Conservation (phyloP, 306 rosid species). For the Prunus salicina region DNA sequence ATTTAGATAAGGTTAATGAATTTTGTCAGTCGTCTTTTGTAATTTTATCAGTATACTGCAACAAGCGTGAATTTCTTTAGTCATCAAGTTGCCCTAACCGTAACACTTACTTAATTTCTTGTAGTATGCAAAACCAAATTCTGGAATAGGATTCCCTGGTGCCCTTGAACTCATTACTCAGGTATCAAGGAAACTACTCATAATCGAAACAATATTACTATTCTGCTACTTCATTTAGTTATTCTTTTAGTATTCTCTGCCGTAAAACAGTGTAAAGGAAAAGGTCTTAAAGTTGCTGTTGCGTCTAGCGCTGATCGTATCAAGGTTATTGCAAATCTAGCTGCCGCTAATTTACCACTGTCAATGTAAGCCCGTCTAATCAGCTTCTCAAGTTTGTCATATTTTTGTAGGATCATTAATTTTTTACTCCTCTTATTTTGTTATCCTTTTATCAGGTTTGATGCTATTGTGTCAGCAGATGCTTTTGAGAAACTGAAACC, state of each 20-base stretch:
- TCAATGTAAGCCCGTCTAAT: slow-evolving; percentile 59
- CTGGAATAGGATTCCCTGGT: slow-evolving; percentile 96
- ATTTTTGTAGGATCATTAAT: neutral
- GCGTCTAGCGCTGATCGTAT: slow-evolving; percentile 98
- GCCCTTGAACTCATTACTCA: slow-evolving; percentile 85
- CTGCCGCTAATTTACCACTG: slow-evolving; percentile 82
- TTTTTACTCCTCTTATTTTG: slow-evolving; percentile 3
- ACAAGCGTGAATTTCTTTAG: neutral
- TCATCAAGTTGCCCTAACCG: neutral
- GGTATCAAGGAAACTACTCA: slow-evolving; percentile 38
- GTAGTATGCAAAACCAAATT: slow-evolving; percentile 92
- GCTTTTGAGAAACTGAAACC: slow-evolving; percentile 98
- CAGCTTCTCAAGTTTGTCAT: slow-evolving; percentile 6
- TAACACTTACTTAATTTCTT: slow-evolving; percentile 28
- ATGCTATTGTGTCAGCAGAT: slow-evolving; percentile 92
- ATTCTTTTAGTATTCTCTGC: slow-evolving; percentile 21
- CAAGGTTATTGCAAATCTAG: slow-evolving; percentile 95
- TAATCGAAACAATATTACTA: slow-evolving; percentile 16
- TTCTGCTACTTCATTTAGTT: slow-evolving; percentile 24
- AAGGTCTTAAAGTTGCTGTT: slow-evolving; percentile 98
- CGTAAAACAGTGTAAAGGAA: slow-evolving; percentile 66
- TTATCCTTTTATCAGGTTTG: slow-evolving; percentile 68
- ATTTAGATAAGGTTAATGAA: slow-evolving; percentile 71
- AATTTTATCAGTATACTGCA: neutral
- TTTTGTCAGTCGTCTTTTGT: neutral